Evolutionary conservation across 805 yeast species (phyloP).

Genomic region (Saturnispora bothae): DNA sequence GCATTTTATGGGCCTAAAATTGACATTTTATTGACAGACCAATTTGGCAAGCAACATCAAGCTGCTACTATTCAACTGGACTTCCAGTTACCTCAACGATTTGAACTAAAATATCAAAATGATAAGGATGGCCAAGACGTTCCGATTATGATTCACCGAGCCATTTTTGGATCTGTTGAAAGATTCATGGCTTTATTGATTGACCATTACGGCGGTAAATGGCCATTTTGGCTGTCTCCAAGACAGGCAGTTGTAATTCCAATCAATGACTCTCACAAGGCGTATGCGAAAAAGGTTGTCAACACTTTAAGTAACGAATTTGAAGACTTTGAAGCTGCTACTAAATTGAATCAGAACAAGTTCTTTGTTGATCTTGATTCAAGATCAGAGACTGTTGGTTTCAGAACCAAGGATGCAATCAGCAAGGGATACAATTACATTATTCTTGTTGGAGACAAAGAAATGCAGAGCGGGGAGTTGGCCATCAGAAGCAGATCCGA

Average conservation of each 20-base stretch:
- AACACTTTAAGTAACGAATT: constrained; percentile 34
- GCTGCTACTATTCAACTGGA: constrained; percentile 94
- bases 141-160: constrained; percentile 95
- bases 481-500: constrained; percentile 54
- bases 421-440: constrained; percentile 67
- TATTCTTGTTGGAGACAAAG: constrained; percentile 82
- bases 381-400: constrained; percentile 70
- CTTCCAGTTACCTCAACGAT: constrained; percentile 84
- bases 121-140: constrained; percentile 41
- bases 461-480: constrained; percentile 45
- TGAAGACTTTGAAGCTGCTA: constrained; percentile 29
- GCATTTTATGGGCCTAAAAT: constrained; percentile 96
- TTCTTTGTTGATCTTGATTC: constrained; percentile 70
- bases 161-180: constrained; percentile 90
- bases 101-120: constrained; percentile 57
- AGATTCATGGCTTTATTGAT: constrained; percentile 83
- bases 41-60: constrained; percentile 74
- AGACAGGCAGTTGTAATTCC: constrained; percentile 83
- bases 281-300: constrained; percentile 42
- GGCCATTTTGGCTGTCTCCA: constrained; percentile 98
- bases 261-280: constrained; percentile 50
- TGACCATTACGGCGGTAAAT: constrained; percentile 82
- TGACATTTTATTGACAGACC: constrained; percentile 75
- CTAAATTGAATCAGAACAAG: constrained; percentile 46
- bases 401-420: constrained; percentile 70